phyloP scores from a whole-genome alignment of 495 filamentous ascomycete genomes.

The Pseudotulostoma volvatum region DNA sequence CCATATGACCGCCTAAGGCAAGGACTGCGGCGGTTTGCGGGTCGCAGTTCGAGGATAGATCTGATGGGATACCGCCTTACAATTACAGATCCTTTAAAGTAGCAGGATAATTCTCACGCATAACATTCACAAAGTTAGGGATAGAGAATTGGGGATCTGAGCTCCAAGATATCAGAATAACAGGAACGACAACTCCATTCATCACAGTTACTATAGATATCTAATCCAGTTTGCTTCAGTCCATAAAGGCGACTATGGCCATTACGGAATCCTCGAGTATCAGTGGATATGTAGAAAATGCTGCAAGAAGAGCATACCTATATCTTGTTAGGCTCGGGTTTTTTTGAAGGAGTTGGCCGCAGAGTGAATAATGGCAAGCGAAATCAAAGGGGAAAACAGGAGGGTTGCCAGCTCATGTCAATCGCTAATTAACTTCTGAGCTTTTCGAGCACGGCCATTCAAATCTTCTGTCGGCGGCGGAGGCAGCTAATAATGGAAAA shows the following conservation, averaged over 20 bases:
- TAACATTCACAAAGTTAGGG: not conserved
- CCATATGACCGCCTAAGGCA: not conserved
- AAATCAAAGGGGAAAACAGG: not conserved
- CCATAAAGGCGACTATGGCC: not conserved
- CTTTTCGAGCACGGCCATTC: no score
- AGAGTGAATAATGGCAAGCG: not conserved
- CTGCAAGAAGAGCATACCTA: not conserved
- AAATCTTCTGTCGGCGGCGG: no score
- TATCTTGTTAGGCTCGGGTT: not conserved
- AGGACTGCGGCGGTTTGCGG: not conserved
- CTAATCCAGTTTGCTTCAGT: not conserved
- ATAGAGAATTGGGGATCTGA: not conserved
- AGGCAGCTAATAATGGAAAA: not conserved
- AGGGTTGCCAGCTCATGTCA: not conserved
- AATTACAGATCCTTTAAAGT: not conserved
- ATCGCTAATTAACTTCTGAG: not conserved
- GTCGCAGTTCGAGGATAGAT: not conserved
- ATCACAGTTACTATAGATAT: not conserved
- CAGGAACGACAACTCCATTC: not conserved
- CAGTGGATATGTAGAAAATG: not conserved
- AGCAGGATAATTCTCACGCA: not conserved
- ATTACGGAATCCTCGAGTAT: not conserved
- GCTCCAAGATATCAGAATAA: not conserved
- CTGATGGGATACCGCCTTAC: not conserved
- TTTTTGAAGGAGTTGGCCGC: not conserved